These are phyloP conservation scores for Lepidopterella palustris DNA, from an alignment of 495 filamentous ascomycete genomes.

Conservation along the genomic window DNA sequence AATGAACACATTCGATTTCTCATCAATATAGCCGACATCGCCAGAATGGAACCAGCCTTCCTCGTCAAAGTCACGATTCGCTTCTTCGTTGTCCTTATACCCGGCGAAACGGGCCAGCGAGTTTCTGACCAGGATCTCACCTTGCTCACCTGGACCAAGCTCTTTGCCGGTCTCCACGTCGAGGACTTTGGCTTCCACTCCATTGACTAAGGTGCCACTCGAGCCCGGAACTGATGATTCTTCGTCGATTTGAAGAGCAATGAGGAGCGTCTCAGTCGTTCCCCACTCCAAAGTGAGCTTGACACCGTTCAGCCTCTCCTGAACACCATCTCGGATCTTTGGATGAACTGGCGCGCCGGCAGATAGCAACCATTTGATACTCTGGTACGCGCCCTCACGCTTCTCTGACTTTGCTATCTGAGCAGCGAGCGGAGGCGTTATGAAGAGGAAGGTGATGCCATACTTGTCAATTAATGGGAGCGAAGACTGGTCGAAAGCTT, in stretches of 20 bases:
- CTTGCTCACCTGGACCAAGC: slow-evolving; percentile 12
- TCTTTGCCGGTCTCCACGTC: slow-evolving; percentile 21
- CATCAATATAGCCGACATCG: slow-evolving; percentile 1
- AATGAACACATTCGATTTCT: slow-evolving; percentile 31
- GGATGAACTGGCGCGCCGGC: slow-evolving; percentile 28
- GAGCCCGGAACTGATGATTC: slow-evolving; percentile 15
- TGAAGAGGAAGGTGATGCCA: slow-evolving; percentile 26
- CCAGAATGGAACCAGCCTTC: background rate
- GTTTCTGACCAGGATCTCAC: slow-evolving; percentile 29
- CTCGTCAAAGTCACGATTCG: slow-evolving; percentile 1
- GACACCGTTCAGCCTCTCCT: slow-evolving; percentile 21
- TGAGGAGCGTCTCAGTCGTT: slow-evolving; percentile 28
- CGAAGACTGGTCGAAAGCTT: slow-evolving; percentile 15
- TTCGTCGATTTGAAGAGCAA: slow-evolving; percentile 29
- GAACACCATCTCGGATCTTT: slow-evolving; percentile 21
- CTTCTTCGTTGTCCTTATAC: background rate
- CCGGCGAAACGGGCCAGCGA: slow-evolving; percentile 12
- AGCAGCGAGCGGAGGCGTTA: slow-evolving; percentile 27
- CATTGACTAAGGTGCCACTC: slow-evolving; percentile 28
- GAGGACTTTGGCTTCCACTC: slow-evolving; percentile 26
- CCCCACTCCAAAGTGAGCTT: slow-evolving; percentile 27
- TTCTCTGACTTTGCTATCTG: slow-evolving; percentile 21
- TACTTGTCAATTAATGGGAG: slow-evolving; percentile 21
- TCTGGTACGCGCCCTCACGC: background rate
- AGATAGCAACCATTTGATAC: slow-evolving; percentile 32